phyloP scores from a whole-genome alignment of 2,329 filamentous ascomycete genomes.

The Fusarium foetens region DNA sequence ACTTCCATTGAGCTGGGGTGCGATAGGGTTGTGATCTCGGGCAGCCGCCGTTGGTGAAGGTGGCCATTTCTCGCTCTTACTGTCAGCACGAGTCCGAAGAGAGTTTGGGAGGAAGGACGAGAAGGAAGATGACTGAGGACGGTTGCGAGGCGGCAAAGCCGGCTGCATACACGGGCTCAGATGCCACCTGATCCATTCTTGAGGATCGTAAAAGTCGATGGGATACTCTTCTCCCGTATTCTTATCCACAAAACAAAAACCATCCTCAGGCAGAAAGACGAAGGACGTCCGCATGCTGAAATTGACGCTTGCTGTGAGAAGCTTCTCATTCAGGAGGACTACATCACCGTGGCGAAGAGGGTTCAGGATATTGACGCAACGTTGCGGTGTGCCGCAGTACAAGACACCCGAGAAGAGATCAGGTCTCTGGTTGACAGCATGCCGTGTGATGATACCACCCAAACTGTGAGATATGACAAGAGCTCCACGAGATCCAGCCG shows the following conservation, averaged over 20 bases:
- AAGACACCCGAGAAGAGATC: slow-evolving; percentile 87
- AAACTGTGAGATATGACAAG: slow-evolving; percentile 87
- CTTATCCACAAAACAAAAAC: slow-evolving; percentile 87
- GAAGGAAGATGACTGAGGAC: slow-evolving; percentile 55
- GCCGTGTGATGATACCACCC: slow-evolving; percentile 86
- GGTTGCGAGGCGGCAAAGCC: slow-evolving; percentile 67
- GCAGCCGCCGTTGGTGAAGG: slow-evolving; percentile 21
- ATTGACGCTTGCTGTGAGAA: slow-evolving; percentile 92
- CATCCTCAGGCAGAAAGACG: slow-evolving; percentile 85
- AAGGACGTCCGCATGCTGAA: slow-evolving; percentile 91
- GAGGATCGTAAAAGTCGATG: slow-evolving; percentile 83
- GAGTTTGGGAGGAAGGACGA: slow-evolving; percentile 59
- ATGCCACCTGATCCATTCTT: slow-evolving; percentile 82
- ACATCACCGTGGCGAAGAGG: slow-evolving; percentile 93
- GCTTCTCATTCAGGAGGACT: slow-evolving; percentile 86
- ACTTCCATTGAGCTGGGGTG: slow-evolving; percentile 42
- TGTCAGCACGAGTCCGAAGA: slow-evolving; percentile 58
- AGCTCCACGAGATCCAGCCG: slow-evolving; percentile 71
- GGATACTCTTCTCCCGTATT: slow-evolving; percentile 81
- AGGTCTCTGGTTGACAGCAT: slow-evolving; percentile 85
- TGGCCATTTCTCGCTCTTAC: slow-evolving; percentile 50
- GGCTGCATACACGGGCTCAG: slow-evolving; percentile 81
- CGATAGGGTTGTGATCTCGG: slow-evolving; percentile 52
- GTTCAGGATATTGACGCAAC: slow-evolving; percentile 91
- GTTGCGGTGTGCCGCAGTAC: slow-evolving; percentile 85